Percentiles rank a stretch among this genome's conserved stretches.
Conservation (phyloP, 1,139 yeast species). For the Magnusiomyces paraingens region DNA sequence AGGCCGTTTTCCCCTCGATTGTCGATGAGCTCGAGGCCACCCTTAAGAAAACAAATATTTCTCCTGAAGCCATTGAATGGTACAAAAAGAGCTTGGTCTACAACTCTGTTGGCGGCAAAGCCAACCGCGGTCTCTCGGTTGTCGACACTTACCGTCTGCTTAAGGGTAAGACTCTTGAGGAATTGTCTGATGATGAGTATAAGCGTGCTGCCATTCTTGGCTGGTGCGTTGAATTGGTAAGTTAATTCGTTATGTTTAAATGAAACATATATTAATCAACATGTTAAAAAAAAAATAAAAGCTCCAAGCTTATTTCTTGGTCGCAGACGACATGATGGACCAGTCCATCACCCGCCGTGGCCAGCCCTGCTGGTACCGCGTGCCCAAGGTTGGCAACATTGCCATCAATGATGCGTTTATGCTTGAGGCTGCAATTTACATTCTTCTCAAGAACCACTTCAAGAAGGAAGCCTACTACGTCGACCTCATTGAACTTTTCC, state of each 20-base stretch:
- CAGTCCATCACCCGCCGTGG: constrained; percentile 95
- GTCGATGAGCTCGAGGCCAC: constrained; percentile 68
- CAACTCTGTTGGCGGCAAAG: constrained; percentile 95
- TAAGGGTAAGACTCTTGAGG: constrained; percentile 54
- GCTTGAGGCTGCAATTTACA: constrained; percentile 92
- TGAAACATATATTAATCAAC: not conserved
- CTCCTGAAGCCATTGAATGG: constrained; percentile 85
- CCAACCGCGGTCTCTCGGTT: constrained; percentile 93
- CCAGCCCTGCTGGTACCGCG: constrained; percentile 95
- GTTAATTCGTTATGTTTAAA: too few relatives aligned
- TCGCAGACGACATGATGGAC: constrained; percentile 99
- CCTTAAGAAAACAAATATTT: constrained; percentile 68
- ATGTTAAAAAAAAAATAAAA: not conserved
- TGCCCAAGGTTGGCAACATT: constrained; percentile 73
- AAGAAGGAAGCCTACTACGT: constrained; percentile 74
- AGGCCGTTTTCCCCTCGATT: constrained; percentile 66
- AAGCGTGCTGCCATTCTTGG: constrained; percentile 85
- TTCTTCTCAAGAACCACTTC: constrained; percentile 84
- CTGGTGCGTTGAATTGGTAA: constrained; percentile 79
- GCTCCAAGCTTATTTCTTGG: constrained; percentile 92
- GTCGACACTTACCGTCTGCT: constrained; percentile 85
- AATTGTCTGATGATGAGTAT: constrained; percentile 62
- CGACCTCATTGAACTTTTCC: constrained; percentile 83
- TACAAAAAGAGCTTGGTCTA: constrained; percentile 65
- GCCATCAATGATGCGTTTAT: constrained; percentile 97